Percentiles rank a stretch among this genome's conserved stretches.
Conservation (phyloP, 768 basidiomycete species). For the Chalciporus piperatus region DNA sequence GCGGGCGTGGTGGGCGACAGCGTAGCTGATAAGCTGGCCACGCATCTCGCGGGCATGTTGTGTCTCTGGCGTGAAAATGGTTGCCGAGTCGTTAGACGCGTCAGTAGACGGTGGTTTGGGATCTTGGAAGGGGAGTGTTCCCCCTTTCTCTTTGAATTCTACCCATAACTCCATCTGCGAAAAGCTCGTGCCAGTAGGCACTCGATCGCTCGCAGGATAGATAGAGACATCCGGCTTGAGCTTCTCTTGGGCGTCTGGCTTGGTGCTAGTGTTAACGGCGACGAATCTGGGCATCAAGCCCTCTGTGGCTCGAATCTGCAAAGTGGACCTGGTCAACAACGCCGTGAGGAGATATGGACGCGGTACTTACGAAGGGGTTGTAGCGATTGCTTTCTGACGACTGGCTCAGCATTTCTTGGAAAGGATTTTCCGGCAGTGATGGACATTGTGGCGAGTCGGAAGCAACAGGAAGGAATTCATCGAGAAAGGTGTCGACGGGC, state of each 20-base stretch:
- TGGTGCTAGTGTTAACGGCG: slow-evolving; percentile 3
- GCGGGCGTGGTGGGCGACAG: slow-evolving; percentile 15
- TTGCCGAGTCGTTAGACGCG: background rate
- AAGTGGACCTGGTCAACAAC: background rate
- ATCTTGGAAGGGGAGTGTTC: background rate
- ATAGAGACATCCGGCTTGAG: slow-evolving; percentile 3
- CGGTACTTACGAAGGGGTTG: background rate
- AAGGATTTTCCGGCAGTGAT: too few species aligned
- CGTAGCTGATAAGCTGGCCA: slow-evolving; percentile 27
- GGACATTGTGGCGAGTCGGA: too few species aligned
- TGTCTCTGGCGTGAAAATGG: background rate
- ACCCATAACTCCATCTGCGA: slow-evolving; percentile 6
- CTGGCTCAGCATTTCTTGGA: too few species aligned
- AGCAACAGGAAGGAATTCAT: background rate
- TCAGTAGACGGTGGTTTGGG: background rate
- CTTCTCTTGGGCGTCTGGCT: background rate
- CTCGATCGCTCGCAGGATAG: background rate
- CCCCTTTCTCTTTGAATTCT: background rate
- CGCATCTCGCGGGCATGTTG: background rate
- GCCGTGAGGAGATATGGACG: background rate
- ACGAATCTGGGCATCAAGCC: background rate
- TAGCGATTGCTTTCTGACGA: background rate
- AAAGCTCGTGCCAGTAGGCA: background rate
- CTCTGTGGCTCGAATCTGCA: background rate
- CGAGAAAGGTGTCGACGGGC: background rate